These are phyloP conservation scores for Yamadazyma blattariae DNA, from an alignment of 1,139 yeast genomes.

Conservation along the genomic window DNA sequence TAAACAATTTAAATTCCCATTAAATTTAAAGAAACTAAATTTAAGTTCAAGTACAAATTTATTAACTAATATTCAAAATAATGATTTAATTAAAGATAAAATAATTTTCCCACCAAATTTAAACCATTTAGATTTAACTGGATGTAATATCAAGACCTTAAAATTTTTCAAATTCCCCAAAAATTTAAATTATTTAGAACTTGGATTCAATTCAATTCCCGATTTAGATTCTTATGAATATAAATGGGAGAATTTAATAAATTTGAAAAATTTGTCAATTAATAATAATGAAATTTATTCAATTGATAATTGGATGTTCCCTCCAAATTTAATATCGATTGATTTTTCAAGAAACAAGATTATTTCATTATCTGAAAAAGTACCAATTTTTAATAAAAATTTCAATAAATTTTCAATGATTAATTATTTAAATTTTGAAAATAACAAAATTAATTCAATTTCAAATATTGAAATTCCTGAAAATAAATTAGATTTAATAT, in stretches of 20 bases:
- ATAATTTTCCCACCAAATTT: conserved; percentile 21
- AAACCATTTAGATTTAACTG: conserved; percentile 8
- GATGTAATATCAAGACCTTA: conserved; percentile 21
- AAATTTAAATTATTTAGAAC: conserved; percentile 19
- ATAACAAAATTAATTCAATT: conserved; percentile 17
- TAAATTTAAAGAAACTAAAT: conserved; percentile 19
- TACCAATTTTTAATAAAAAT: conserved; percentile 12
- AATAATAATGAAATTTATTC: conserved; percentile 19
- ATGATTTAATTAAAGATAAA: conserved; percentile 2
- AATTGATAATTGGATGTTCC: conserved; percentile 24
- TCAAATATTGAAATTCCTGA: conserved; percentile 18
- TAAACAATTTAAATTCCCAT: conserved; percentile 20
- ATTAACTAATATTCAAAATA: conserved; percentile 2
- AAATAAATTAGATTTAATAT: conserved; percentile 9
- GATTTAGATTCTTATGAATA: conserved; percentile 17
- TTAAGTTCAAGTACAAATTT: conserved; percentile 9
- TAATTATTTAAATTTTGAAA: conserved; percentile 12
- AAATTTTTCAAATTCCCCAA: conserved; percentile 24
- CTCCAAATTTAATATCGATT: conserved; percentile 19
- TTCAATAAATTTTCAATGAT: conserved; percentile 8
- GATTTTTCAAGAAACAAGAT: conserved; percentile 23
- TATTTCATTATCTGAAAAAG: conserved; percentile 5
- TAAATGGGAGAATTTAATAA: conserved; percentile 23
- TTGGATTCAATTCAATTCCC: conserved; percentile 11
- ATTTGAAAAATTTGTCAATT: conserved; percentile 18